Evolutionary conservation across 805 yeast species (phyloP).

Genomic region (Barnettozyma sp.): DNA sequence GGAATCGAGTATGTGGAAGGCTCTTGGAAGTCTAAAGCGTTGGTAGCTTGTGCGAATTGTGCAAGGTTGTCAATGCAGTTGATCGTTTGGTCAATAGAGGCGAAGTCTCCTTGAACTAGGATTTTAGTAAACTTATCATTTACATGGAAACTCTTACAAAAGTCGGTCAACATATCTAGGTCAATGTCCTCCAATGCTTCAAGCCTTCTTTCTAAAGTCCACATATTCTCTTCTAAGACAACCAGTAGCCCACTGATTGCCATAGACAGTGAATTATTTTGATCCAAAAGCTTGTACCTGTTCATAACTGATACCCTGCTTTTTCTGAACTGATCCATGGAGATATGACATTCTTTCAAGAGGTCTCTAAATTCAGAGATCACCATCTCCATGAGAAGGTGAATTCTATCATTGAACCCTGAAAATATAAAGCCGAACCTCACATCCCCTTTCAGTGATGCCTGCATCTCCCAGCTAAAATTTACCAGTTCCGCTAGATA

Average conservation of each 20-base stretch:
- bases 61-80: constrained; percentile 24
- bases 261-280: constrained; percentile 39
- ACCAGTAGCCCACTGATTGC: constrained; percentile 45
- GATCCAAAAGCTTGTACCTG: constrained; percentile 38
- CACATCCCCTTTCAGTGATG: constrained; percentile 48
- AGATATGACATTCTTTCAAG: constrained; percentile 11
- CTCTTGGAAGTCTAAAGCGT: constrained; percentile 8
- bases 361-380: constrained; percentile 27
- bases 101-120: constrained; percentile 46
- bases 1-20: constrained; percentile 36
- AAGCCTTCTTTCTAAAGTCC: constrained; percentile 48
- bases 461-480: constrained; percentile 48
- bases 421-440: constrained; percentile 45
- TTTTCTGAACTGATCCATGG: constrained; percentile 34
- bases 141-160: constrained; percentile 26
- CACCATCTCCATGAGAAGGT: constrained; percentile 29
- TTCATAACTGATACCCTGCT: constrained; percentile 42
- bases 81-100: constrained; percentile 20
- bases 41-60: constrained; percentile 18
- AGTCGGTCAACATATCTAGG: constrained; percentile 27
- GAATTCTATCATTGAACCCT: constrained; percentile 43
- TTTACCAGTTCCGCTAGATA: constrained; percentile 52
- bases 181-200: constrained; percentile 49
- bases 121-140: constrained; percentile 32
- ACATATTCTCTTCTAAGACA: constrained; percentile 48